Evolutionary conservation across 352 stramenopile species (phyloP).

Genomic region (Hyaloperonospora brassicae): DNA sequence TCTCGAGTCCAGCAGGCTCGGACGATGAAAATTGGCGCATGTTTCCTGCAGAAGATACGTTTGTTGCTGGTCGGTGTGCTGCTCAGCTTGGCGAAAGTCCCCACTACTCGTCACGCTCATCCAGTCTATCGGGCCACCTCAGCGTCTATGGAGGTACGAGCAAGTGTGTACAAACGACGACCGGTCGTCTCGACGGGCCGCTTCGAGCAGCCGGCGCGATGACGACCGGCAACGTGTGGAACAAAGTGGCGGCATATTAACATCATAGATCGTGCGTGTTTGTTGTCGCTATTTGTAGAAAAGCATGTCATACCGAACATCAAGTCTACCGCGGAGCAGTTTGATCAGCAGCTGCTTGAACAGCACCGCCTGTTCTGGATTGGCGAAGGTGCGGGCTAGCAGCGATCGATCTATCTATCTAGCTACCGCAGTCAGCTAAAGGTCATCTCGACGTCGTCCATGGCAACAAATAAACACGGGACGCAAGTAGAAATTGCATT

Average conservation of each 20-base stretch:
- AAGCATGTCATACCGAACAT: constrained; percentile 21
- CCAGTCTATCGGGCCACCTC: constrained; percentile 43
- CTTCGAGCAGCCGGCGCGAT: constrained; percentile 11
- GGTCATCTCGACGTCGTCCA: too few species aligned
- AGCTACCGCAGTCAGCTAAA: too few species aligned
- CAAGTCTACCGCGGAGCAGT: constrained; percentile 20
- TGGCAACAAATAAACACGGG: too few species aligned
- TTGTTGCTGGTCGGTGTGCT: constrained; percentile 11
- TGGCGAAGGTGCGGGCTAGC: constrained; percentile 40
- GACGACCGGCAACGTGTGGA: constrained; percentile 5
- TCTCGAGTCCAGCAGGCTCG: constrained; percentile 26
- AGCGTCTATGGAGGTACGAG: constrained; percentile 45
- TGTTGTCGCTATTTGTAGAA: constrained; percentile 20
- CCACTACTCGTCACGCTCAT: constrained; percentile 62
- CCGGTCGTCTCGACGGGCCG: constrained; percentile 9
- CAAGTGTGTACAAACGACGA: constrained; percentile 14
- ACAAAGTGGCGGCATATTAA: constrained; percentile 16
- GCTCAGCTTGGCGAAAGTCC: constrained; percentile 40
- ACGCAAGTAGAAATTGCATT: too few species aligned
- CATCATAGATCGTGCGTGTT: constrained; percentile 13
- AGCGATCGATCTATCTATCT: not conserved
- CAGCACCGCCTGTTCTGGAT: constrained; percentile 76
- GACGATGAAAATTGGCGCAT: constrained; percentile 26
- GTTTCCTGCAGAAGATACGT: constrained; percentile 14
- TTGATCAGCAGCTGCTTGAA: constrained; percentile 47